Base-by-base conservation (phyloP, 441 rosid species). In the Lepidium campestre region DNA sequence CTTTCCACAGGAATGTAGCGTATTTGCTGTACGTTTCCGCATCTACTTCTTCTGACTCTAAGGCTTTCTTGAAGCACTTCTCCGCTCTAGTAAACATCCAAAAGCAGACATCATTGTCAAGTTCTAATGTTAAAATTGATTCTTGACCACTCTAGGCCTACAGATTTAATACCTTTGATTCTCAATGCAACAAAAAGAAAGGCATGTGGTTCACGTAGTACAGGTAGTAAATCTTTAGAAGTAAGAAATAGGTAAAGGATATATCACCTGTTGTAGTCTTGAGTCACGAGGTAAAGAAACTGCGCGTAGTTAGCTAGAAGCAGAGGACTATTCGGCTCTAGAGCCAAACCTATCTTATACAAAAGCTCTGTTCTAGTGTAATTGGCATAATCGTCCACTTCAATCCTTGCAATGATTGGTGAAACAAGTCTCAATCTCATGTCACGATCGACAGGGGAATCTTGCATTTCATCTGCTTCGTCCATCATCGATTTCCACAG, bases 1-100 rank as follows among this genome's bases (percentile, higher is more conserved):
- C 89, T 70, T 61, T 67, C 98, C 97, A 90, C 65, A 85, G 68
- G 77, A 90, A 93, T 59, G 62, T 80, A 1, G 93, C 97, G 41
- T 87, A 88, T 48, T 64, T 80, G 59, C 77, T 77, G 31, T 80
- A 80, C 0, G 85, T 80, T 73, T 85, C 96, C 0, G 91, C 91
- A 6, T 93, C 97, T 7, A 71, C 76, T 10, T 91, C 87, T 48
- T 74, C 88, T 5, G 62, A 72, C 60, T 78, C 75, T n/a, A 77
- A 71, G 0, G 98, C 94, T 35, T 82, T 79, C 82, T 87, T 79
- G 85, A 83, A 93, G 67, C 81, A 82, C 65, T 85, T 82, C 72
- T 88, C 97, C n/a, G 94, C 98, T 78, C 97, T 87, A 72, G 10
- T 20, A 20, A 53, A 54, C 46, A 57, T 15, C 47, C 25, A 67